Percentiles rank a stretch among this genome's conserved stretches.
Evolutionary conservation across 2,329 filamentous ascomycete species (phyloP).

Genomic region (Phialophora verrucosa): DNA sequence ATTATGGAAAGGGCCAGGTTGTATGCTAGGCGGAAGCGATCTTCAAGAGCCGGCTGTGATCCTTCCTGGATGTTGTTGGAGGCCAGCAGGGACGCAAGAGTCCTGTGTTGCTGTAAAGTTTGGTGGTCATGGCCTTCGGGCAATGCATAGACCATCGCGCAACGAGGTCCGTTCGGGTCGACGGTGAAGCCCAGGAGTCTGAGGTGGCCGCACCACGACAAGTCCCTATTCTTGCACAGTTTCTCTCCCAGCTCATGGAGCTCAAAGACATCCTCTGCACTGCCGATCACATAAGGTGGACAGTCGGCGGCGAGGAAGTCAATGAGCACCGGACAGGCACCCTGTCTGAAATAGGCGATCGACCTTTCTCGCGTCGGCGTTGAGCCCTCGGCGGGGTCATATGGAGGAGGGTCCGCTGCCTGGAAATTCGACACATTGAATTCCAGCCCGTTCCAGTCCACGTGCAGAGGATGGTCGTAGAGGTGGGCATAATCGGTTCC

Average conservation of each 20-base stretch:
- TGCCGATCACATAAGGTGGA: constrained; percentile 33
- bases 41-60: constrained; percentile 58
- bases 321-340: constrained; percentile 35
- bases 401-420: constrained; percentile 37
- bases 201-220: constrained; percentile 43
- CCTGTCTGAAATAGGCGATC: constrained; percentile 34
- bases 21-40: constrained; percentile 66
- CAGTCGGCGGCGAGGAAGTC: constrained; percentile 36
- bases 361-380: constrained; percentile 29
- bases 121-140: constrained; percentile 35
- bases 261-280: constrained; percentile 37
- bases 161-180: constrained; percentile 35
- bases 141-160: constrained; percentile 39
- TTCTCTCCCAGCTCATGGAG: constrained; percentile 36
- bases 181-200: constrained; percentile 49
- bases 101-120: constrained; percentile 36
- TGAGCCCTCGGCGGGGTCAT: constrained; percentile 35
- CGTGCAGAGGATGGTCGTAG: constrained; percentile 37
- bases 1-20: constrained; percentile 63
- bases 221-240: constrained; percentile 28
- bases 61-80: constrained; percentile 45
- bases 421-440: constrained; percentile 31
- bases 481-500: constrained; percentile 29
- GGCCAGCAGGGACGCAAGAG: constrained; percentile 37
- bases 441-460: constrained; percentile 37